These are phyloP conservation scores for Mycena floridula DNA, from an alignment of 768 basidiomycete genomes.

Conservation along the genomic window DNA sequence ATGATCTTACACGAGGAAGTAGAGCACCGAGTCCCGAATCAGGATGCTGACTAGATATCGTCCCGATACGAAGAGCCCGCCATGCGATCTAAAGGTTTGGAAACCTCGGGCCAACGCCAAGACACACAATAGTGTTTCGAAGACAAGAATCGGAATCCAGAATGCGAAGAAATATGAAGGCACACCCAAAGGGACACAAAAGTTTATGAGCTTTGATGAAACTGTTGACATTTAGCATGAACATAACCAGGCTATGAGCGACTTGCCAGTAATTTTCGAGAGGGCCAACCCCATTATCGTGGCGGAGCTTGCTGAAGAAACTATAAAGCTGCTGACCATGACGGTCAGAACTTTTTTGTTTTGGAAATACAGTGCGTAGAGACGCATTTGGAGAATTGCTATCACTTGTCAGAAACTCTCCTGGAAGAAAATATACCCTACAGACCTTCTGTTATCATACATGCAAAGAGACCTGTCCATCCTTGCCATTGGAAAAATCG, in stretches of 20 bases:
- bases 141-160: conserved; percentile 55
- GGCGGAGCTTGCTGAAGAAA: conserved; percentile 32
- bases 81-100: conserved; percentile 31
- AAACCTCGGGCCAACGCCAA: conserved; percentile 47
- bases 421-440: background rate
- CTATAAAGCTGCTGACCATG: conserved; percentile 36
- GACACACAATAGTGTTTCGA: conserved; percentile 45
- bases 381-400: conserved; percentile 52
- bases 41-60: conserved; percentile 40
- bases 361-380: conserved; percentile 56
- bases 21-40: conserved; percentile 49
- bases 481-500: conserved; percentile 55
- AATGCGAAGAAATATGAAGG: conserved; percentile 43
- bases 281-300: conserved; percentile 43
- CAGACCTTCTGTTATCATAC: conserved; percentile 50
- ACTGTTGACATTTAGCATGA: background rate
- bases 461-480: conserved; percentile 48
- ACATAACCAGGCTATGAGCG: background rate
- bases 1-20: conserved; percentile 49
- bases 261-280: conserved; percentile 32
- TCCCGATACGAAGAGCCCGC: conserved; percentile 35
- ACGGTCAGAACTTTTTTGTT: conserved; percentile 40
- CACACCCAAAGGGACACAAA: conserved; percentile 36
- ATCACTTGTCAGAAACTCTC: conserved; percentile 31
- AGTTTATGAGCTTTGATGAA: conserved; percentile 20